Evolutionary conservation across 257 asterid genomes (phyloP).

Genomic region (Forsythia suspensa): DNA sequence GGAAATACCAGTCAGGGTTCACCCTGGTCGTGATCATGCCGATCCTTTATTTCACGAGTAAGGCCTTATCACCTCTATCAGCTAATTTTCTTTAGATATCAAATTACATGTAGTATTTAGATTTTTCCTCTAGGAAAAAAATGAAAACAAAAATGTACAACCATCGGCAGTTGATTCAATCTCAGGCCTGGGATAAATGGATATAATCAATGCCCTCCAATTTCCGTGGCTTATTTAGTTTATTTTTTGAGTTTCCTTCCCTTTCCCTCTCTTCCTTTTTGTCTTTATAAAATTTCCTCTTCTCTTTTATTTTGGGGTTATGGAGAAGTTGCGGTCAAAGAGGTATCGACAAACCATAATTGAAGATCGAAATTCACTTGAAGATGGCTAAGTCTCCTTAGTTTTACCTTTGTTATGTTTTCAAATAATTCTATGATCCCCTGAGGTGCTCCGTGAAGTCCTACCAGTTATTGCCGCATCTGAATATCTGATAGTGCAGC

Average conservation of each 20-base stretch:
- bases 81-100: neutral
- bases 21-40: constrained; percentile 96
- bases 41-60: constrained; percentile 92
- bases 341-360: neutral
- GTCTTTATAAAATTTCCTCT: neutral
- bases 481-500: neutral
- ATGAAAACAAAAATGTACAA: neutral
- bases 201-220: neutral
- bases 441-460: neutral
- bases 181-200: neutral
- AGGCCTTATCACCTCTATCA: constrained; percentile 29
- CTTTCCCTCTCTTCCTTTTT: neutral
- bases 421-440: neutral
- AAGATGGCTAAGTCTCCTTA: neutral
- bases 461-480: neutral
- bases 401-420: neutral
- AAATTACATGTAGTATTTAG: neutral
- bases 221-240: neutral
- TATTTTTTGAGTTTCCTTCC: neutral
- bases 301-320: neutral
- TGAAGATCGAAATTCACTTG: neutral
- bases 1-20: constrained; percentile 64
- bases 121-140: neutral
- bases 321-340: neutral
- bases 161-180: neutral